Conservation (phyloP, 2,329 filamentous ascomycete species). For the Cordyceps tenuipes region DNA sequence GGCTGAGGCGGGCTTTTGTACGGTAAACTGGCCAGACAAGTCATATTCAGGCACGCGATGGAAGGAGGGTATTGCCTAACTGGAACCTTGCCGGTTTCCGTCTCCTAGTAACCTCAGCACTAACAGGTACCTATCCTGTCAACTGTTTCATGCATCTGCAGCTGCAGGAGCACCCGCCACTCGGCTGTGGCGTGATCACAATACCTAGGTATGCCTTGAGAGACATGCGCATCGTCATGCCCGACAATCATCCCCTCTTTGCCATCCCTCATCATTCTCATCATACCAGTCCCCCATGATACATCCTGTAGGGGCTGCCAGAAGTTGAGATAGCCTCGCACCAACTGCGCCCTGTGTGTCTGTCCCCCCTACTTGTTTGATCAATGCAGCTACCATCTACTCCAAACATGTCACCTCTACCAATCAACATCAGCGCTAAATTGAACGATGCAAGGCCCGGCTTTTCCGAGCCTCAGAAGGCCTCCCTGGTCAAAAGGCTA, state of each 20-base stretch:
- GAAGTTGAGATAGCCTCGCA: background rate
- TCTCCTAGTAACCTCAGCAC: background rate
- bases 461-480: background rate
- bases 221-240: background rate
- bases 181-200: background rate
- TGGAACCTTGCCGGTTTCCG: too few species aligned
- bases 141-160: too few species aligned
- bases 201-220: background rate
- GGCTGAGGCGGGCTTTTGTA: too few species aligned
- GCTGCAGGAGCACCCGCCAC: background rate
- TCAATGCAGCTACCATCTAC: background rate
- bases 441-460: background rate
- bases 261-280: background rate
- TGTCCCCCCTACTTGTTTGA: constrained; percentile 1
- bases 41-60: too few species aligned
- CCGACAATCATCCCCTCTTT: background rate
- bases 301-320: background rate
- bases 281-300: background rate
- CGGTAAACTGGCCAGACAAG: too few species aligned
- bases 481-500: background rate
- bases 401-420: background rate
- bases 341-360: background rate
- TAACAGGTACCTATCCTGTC: background rate
- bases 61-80: too few species aligned
- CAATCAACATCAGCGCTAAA: background rate